Conservation (phyloP, 2,329 filamentous ascomycete species). For the Diaporthe helianthi region DNA sequence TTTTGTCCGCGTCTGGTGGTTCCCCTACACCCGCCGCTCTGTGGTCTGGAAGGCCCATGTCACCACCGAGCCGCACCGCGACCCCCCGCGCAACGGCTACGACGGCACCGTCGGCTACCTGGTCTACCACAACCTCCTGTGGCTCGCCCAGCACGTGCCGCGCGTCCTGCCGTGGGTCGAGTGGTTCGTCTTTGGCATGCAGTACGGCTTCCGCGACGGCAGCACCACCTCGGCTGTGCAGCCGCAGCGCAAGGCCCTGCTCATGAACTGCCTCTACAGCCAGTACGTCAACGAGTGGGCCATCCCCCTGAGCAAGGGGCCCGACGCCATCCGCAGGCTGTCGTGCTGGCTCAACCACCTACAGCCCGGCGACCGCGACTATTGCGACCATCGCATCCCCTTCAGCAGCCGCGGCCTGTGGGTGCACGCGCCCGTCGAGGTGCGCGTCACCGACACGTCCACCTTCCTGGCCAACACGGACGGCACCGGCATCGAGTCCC, state of each 20-base stretch:
- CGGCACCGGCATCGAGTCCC: slow-evolving; percentile 35
- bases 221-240: slow-evolving; percentile 77
- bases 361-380: slow-evolving; percentile 61
- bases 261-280: slow-evolving; percentile 98
- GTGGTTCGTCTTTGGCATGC: slow-evolving; percentile 97
- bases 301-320: slow-evolving; percentile 82
- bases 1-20: slow-evolving; percentile 97
- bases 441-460: slow-evolving; percentile 72
- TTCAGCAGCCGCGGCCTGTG: slow-evolving; percentile 72
- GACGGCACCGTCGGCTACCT: slow-evolving; percentile 84
- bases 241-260: slow-evolving; percentile 77
- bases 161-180: slow-evolving; percentile 86
- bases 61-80: slow-evolving; percentile 66
- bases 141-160: slow-evolving; percentile 78
- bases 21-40: slow-evolving; percentile 87
- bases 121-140: slow-evolving; percentile 90
- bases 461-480: slow-evolving; percentile 42
- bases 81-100: slow-evolving; percentile 76
- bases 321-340: slow-evolving; percentile 83
- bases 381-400: slow-evolving; percentile 70
- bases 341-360: slow-evolving; percentile 82
- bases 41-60: slow-evolving; percentile 91
- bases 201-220: slow-evolving; percentile 86
- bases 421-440: slow-evolving; percentile 81
- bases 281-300: slow-evolving; percentile 99